Percentiles rank a stretch among this genome's conserved stretches.
Conservation (phyloP, 2,329 filamentous ascomycete species). For the Chaetomium sp. region DNA sequence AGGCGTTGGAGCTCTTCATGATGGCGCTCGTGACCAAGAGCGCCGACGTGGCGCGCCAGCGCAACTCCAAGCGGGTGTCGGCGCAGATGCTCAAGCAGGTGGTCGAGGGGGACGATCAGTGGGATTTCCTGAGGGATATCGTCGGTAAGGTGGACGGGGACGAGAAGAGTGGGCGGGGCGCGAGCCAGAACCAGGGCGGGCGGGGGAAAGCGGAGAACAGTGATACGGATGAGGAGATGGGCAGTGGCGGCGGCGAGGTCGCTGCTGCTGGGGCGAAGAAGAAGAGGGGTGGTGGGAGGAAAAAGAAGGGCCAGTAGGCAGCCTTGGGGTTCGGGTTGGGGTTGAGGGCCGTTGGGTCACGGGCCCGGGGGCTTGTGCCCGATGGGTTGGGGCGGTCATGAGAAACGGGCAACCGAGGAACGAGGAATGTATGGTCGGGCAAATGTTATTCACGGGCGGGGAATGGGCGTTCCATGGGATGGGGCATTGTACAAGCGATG, state of each 20-base stretch:
- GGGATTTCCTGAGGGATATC: constrained; percentile 92
- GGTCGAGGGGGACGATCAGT: constrained; percentile 83
- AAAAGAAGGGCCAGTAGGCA: constrained; percentile 33
- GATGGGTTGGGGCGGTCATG: not conserved
- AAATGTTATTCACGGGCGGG: constrained; percentile 22
- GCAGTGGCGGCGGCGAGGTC: not conserved
- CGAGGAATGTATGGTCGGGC: constrained; percentile 11
- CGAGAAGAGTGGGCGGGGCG: constrained; percentile 47
- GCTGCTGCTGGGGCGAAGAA: constrained; percentile 50
- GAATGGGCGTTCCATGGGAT: constrained; percentile 23
- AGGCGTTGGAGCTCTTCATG: constrained; percentile 98
- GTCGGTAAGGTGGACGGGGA: constrained; percentile 74
- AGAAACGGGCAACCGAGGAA: not conserved
- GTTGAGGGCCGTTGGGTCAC: not conserved
- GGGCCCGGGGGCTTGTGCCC: not conserved
- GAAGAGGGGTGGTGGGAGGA: constrained; percentile 35
- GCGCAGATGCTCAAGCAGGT: constrained; percentile 90
- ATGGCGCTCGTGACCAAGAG: constrained; percentile 88
- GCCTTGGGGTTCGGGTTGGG: not conserved
- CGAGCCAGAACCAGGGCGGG: constrained; percentile 28
- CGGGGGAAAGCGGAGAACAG: constrained; percentile 53
- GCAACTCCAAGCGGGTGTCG: constrained; percentile 85
- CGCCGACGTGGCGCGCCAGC: constrained; percentile 77
- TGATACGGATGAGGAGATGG: constrained; percentile 49
- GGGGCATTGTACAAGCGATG: constrained; percentile 15